These are phyloP conservation scores for Colletotrichum karsti DNA, from an alignment of 2,329 filamentous ascomycete species.

Conservation along the genomic window DNA sequence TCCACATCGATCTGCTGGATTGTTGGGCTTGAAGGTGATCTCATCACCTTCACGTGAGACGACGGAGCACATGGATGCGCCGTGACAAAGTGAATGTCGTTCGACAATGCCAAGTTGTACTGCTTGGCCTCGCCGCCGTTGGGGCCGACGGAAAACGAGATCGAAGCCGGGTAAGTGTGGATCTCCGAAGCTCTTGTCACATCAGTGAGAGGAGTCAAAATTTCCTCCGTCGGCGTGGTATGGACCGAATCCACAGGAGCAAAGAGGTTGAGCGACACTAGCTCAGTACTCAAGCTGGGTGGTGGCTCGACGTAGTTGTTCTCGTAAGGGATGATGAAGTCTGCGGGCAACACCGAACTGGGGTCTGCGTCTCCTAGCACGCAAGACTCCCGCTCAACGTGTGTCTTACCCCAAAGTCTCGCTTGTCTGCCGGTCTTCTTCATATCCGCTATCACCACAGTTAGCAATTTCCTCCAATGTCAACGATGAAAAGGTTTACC, in stretches of 20 bases:
- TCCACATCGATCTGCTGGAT: constrained; percentile 65
- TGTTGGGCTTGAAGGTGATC: constrained; percentile 66
- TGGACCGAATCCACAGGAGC: constrained; percentile 52
- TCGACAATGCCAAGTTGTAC: constrained; percentile 55
- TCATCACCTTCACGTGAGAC: constrained; percentile 64
- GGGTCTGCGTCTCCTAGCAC: constrained; percentile 67
- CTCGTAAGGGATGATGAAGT: constrained; percentile 70
- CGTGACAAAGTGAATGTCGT: constrained; percentile 72
- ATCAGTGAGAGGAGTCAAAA: constrained; percentile 48
- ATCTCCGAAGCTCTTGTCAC: constrained; percentile 39
- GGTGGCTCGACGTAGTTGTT: constrained; percentile 58
- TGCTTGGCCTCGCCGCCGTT: constrained; percentile 50
- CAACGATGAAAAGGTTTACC: constrained; percentile 47
- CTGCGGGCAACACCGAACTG: constrained; percentile 63
- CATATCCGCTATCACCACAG: constrained; percentile 52
- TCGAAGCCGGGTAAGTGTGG: constrained; percentile 48
- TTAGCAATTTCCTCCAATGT: constrained; percentile 7
- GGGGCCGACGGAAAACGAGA: constrained; percentile 48
- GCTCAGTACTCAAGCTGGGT: constrained; percentile 55
- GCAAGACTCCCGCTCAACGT: constrained; percentile 67
- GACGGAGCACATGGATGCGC: constrained; percentile 71
- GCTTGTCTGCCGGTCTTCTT: constrained; percentile 62
- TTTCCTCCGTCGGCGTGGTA: constrained; percentile 52
- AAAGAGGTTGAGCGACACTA: constrained; percentile 60
- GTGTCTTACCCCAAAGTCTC: constrained; percentile 68